Percentiles rank a stretch among this genome's conserved stretches.
These are phyloP conservation scores for Rhodotorula paludigena DNA, from an alignment of 768 basidiomycete species.

Conservation along the genomic window DNA sequence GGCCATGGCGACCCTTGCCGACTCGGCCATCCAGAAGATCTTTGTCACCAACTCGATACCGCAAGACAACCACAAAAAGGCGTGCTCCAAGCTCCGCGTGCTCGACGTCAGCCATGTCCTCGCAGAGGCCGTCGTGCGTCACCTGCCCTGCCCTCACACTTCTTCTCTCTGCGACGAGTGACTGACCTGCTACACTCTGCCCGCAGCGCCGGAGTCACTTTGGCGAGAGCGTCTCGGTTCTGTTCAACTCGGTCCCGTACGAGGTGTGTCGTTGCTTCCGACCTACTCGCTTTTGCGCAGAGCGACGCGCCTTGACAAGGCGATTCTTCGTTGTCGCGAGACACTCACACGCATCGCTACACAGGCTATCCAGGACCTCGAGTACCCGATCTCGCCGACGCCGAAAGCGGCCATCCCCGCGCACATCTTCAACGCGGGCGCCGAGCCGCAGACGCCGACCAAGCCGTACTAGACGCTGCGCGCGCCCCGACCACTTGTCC, in stretches of 20 bases:
- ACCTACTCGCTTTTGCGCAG: not conserved
- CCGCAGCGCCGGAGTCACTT: slow-evolving; percentile 58
- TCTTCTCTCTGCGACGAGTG: slow-evolving; percentile 50
- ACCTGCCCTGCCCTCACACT: too few species aligned
- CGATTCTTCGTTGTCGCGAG: not conserved
- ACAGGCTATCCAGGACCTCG: not conserved
- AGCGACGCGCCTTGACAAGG: not conserved
- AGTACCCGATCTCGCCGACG: not conserved
- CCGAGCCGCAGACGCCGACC: not conserved
- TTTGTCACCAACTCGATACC: slow-evolving; percentile 98
- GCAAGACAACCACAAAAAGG: slow-evolving; percentile 51
- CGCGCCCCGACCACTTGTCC: not conserved
- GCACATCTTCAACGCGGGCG: not conserved
- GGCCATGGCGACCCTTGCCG: slow-evolving; percentile 67
- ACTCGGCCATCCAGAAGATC: slow-evolving; percentile 78
- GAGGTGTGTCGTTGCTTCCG: not conserved
- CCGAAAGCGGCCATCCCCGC: not conserved
- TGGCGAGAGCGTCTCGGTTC: slow-evolving; percentile 36
- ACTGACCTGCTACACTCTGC: slow-evolving; percentile 40
- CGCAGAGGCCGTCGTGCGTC: slow-evolving; percentile 58
- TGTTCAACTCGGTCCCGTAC: slow-evolving; percentile 35
- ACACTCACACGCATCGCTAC: not conserved
- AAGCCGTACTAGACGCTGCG: not conserved
- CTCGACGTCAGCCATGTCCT: slow-evolving; percentile 92
- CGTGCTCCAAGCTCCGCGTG: slow-evolving; percentile 77